Evolutionary conservation across 257 asterid species (phyloP), one percentile per base, ranked within the genome.

Genomic region (Lycium barbarum): DNA sequence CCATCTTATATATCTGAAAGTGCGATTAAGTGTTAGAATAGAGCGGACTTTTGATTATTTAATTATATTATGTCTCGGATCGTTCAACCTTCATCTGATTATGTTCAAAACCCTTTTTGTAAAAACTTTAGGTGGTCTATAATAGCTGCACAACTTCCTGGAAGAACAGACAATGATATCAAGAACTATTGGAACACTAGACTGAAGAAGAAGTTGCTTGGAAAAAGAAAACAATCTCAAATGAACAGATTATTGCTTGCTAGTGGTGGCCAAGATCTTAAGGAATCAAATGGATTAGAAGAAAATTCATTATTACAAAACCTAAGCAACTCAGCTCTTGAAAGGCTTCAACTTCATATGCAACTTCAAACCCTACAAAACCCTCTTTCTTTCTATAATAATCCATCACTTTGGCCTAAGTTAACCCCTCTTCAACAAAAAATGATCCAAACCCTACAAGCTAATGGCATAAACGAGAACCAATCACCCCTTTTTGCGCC

Each of bases 71-170:
- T 68, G 22, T 36, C 13, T 6, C 0, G 13, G 10, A 7, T 0
- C 45, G 3, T 40, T 2, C 1, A 0, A 6, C 7, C 82, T 13
- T 26, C 17, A 20, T 68, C 83, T n/a, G 47, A 80, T 83, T 78
- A 6, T 76, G 11, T 49, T 61, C 36, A 5, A 63, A 61, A 40
- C 10, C 7, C 10, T 15, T 17, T 59, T 33, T 13, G 3, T 8
- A 9, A 40, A 14, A 79, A 22, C 55, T 61, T 67, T 81, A 88
- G 99, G 91, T 94, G 99, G 99, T 96, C 99, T 1, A 93, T 96
- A 84, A 96, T 96, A 72, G 99, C 99, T 76, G 99, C 99, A 7
- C 99, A 96, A 82, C 86, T 96, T 53, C 98, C 99, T 0, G 99
- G 99, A 84, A 94, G 99, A 87, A 95, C 99, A 2, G 99, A 95